Conservation (phyloP, 2,329 filamentous ascomycete species). For the Monilinia fructigena region DNA sequence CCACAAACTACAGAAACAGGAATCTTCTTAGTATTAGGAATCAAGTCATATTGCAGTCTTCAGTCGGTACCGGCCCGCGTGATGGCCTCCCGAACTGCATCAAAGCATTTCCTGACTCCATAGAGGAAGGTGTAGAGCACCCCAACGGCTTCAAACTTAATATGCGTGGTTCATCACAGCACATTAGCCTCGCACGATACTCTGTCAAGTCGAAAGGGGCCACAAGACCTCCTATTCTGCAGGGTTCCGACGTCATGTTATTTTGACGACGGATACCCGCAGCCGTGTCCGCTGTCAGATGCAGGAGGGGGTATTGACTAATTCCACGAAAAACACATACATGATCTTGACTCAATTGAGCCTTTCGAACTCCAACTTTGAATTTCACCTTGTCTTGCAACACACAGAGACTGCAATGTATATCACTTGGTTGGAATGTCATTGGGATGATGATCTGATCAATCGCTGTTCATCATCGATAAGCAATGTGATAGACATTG, state of each 20-base stretch:
- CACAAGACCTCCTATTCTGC: conserved; percentile 31
- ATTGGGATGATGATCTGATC: conserved; percentile 18
- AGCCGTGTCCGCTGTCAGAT: conserved; percentile 34
- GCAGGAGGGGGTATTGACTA: conserved; percentile 23
- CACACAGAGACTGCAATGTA: background rate
- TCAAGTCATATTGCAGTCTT: conserved; percentile 15
- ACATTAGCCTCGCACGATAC: conserved; percentile 12
- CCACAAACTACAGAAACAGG: conserved; percentile 12
- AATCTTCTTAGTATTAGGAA: conserved; percentile 3
- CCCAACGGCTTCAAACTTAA: conserved; percentile 23
- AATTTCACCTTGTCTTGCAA: conserved; percentile 1
- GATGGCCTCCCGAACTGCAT: conserved; percentile 20
- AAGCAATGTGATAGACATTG: conserved; percentile 23
- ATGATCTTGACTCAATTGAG: conserved; percentile 15
- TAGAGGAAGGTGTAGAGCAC: conserved; percentile 22
- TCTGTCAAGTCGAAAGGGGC: conserved; percentile 21
- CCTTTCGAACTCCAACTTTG: conserved; percentile 9
- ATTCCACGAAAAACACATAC: conserved; percentile 14
- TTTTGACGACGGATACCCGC: conserved; percentile 32
- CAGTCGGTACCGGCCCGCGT: conserved; percentile 20
- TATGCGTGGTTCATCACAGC: conserved; percentile 24
- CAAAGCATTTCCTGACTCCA: conserved; percentile 21
- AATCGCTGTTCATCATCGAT: conserved; percentile 29
- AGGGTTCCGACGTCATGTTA: conserved; percentile 36
- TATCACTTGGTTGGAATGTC: conserved; percentile 4